Evolutionary conservation across 495 filamentous ascomycete species (phyloP), one percentile per base, ranked within the genome.

Genomic region (Neurospora discreta): DNA sequence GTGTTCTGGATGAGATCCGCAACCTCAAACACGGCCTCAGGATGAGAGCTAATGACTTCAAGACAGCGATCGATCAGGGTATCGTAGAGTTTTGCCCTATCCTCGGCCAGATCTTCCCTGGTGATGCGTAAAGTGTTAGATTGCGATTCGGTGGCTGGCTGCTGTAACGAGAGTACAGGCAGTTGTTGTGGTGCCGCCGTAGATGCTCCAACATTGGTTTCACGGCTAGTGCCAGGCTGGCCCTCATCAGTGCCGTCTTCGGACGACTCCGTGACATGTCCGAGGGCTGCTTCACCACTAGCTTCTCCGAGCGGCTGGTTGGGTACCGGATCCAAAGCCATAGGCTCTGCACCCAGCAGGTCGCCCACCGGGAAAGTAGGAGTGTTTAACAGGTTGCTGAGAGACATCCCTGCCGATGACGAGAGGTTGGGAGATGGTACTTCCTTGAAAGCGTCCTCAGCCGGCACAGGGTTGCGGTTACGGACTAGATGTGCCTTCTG

Each of bases 11-110:
- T 93, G 18, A 99, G 84, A 71, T 97, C 94, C 2, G 93, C 87
- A 71, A 99, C 84, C 76, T 98, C 94, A 75, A 97, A 97, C 3
- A 96, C 97, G 5, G 95, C 90, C 75, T 93, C 91, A 33, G 91
- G 89, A 73, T 98, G 94, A 70, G 90, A 89, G 76, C 93, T 92
- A 44, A 98, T 87, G 68, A 98, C 89, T 79, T 98, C 94, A 20
- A 99, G 85, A 72, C 90, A 95, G 41, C 92, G 92, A 75, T 97
- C 93, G 70, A 98, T 94, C 58, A 98, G 82, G 70, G 92, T 90
- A 9, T 88, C 85, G 39, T 92, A 87, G 65, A 98, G 83, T 13
- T 85, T 86, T 26, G 86, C 85, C 43, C 96, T 90, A 78, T 93
- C 89, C 39, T 87, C 85, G 72, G 98, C 92, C 33, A 99, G 83